phyloP scores from a whole-genome alignment of 345 rosid species.

The Citrus unshiu region DNA sequence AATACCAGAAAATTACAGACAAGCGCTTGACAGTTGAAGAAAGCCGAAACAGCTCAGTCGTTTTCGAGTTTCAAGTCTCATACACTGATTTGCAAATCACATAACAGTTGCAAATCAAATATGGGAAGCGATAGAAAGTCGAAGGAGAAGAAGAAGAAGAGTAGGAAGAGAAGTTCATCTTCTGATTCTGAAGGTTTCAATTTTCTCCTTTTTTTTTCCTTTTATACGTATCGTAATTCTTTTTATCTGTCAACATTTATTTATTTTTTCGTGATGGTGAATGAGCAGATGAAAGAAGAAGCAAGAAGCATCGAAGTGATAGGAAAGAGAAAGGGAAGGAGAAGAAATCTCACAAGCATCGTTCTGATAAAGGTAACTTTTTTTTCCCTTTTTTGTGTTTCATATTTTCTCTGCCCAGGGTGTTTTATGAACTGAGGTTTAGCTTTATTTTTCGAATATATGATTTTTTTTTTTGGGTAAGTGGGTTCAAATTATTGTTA shows the following conservation, averaged over 20 bases:
- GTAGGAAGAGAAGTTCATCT: constrained; percentile 40
- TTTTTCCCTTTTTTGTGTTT: neutral
- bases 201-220: neutral
- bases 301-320: constrained; percentile 47
- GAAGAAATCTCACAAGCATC: constrained; percentile 57
- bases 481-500: neutral
- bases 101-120: neutral
- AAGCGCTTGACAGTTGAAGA: neutral
- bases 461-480: neutral
- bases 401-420: neutral
- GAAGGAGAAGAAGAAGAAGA: constrained; percentile 52
- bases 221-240: neutral
- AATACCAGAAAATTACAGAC: neutral
- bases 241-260: neutral
- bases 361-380: constrained; percentile 5
- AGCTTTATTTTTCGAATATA: neutral
- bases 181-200: constrained; percentile 37
- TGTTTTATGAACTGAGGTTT: neutral
- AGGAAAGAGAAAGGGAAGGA: constrained; percentile 38
- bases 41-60: neutral
- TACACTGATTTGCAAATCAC: neutral
- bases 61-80: neutral
- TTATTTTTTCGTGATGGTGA: neutral
- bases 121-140: constrained; percentile 67
- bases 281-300: constrained; percentile 50